Evolutionary conservation across 495 filamentous ascomycete species (phyloP).

Genomic region (Chaetomium cochliodes): DNA sequence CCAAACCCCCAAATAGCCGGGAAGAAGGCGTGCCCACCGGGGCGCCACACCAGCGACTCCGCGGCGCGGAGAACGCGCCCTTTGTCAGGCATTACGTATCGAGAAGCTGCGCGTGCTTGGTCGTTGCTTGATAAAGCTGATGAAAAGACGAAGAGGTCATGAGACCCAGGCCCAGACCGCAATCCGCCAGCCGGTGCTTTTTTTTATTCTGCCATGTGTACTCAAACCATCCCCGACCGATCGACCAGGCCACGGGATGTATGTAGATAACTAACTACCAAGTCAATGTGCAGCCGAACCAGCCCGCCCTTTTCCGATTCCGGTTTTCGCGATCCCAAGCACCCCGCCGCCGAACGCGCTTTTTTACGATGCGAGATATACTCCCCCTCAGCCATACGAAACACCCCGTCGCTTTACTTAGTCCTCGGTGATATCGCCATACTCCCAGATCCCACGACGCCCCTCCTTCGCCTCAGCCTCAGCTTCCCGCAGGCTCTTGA

Average conservation of each 20-base stretch:
- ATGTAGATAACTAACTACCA: neutral
- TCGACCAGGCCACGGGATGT: neutral
- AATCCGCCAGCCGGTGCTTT: neutral
- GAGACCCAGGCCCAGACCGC: neutral
- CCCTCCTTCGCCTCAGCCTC: slow-evolving; percentile 74
- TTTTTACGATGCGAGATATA: slow-evolving; percentile 1
- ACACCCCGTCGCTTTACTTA: slow-evolving; percentile 26
- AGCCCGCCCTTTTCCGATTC: neutral
- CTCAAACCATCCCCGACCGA: neutral
- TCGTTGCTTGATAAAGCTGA: neutral
- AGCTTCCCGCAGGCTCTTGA: slow-evolving; percentile 63
- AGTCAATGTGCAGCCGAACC: neutral
- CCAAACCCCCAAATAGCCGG: slow-evolving; percentile 22
- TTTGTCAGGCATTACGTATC: slow-evolving; percentile 17
- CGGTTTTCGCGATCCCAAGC: neutral
- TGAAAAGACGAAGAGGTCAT: neutral
- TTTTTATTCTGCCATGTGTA: slow-evolving; percentile 3
- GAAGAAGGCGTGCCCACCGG: neutral
- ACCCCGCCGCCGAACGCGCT: neutral
- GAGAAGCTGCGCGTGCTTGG: neutral
- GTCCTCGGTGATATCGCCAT: slow-evolving; percentile 91
- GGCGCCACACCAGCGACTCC: neutral
- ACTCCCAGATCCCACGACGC: slow-evolving; percentile 92
- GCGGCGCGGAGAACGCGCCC: slow-evolving; percentile 13
- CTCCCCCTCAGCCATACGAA: too few species aligned